A percentile compares a stretch with the other conserved stretches of the same genome.
Evolutionary conservation across 371 early-diverging fungal species (phyloP).

Genomic region (Mucor mucedo): DNA sequence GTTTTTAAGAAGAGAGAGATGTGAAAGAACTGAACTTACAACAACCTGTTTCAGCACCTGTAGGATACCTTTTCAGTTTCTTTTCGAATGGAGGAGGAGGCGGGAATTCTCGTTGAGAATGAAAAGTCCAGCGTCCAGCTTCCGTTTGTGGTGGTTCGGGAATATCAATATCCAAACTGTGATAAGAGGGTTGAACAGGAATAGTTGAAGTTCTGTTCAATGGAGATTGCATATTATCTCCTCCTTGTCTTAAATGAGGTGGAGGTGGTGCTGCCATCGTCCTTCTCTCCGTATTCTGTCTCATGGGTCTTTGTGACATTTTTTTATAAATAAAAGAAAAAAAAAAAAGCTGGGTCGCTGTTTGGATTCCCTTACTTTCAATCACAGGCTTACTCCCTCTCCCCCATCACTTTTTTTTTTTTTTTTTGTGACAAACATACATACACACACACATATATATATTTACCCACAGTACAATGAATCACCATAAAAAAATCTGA

Average conservation of each 20-base stretch:
- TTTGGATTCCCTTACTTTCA: neutral
- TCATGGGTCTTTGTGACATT: slow-evolving; percentile 31
- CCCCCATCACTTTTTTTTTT: slow-evolving; percentile 21
- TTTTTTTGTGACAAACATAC: neutral
- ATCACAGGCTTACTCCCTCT: neutral
- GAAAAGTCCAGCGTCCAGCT: slow-evolving; percentile 58
- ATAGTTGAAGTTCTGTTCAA: slow-evolving; percentile 41
- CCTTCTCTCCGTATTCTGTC: slow-evolving; percentile 30
- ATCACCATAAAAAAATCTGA: neutral
- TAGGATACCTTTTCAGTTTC: slow-evolving; percentile 47
- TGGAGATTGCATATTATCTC: slow-evolving; percentile 27
- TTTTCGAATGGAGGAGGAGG: slow-evolving; percentile 56
- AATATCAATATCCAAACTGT: slow-evolving; percentile 39
- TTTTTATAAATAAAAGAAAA: neutral
- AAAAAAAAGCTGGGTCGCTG: too few species aligned
- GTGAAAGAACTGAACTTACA: slow-evolving; percentile 37
- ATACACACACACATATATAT: too few species aligned
- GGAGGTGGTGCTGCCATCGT: slow-evolving; percentile 37
- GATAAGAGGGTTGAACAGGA: slow-evolving; percentile 48
- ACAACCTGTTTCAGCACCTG: slow-evolving; percentile 54
- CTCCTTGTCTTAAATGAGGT: slow-evolving; percentile 5
- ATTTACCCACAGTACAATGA: too few species aligned
- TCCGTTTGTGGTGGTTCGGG: slow-evolving; percentile 57
- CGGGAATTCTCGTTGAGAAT: slow-evolving; percentile 52
- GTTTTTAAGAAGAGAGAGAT: neutral